phyloP scores from a whole-genome alignment of 225 moss, liverwort and hornwort species.

The Ulota crispa region DNA sequence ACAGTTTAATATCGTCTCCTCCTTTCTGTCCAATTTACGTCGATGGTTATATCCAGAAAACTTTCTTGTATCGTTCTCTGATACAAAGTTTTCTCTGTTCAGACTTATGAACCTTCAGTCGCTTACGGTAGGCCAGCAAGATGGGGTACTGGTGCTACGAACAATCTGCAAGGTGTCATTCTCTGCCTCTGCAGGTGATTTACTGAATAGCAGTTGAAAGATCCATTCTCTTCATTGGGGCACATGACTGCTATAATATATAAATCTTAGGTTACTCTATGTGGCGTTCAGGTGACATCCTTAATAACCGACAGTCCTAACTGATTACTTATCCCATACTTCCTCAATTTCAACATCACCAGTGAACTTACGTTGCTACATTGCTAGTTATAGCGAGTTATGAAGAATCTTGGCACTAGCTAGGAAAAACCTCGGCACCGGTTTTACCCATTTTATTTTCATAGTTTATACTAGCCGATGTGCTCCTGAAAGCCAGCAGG shows the following conservation, averaged over 20 bases:
- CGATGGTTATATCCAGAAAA: not conserved
- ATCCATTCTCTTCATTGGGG: not conserved
- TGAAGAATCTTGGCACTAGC: conserved; percentile 2
- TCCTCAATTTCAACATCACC: not conserved
- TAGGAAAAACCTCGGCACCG: not conserved
- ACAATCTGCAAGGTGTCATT: conserved; percentile 82
- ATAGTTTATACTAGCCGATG: not conserved
- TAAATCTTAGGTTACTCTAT: not conserved
- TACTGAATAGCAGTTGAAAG: conserved; percentile 13
- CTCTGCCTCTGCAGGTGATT: conserved; percentile 39
- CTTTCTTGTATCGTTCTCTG: not conserved
- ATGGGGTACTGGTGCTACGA: conserved; percentile 83
- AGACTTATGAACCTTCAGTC: conserved; percentile 75
- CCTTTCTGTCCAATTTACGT: not conserved
- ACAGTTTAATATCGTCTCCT: not conserved
- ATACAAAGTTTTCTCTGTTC: conserved; percentile 13
- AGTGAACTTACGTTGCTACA: not conserved
- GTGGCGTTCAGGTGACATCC: not conserved
- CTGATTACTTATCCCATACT: not conserved
- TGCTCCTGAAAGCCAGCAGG: not conserved
- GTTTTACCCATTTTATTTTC: not conserved
- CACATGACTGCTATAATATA: conserved; percentile 1
- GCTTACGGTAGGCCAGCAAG: conserved; percentile 77
- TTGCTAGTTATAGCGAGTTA: not conserved
- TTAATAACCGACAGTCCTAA: not conserved